These are phyloP conservation scores for Termitomyces eurrhizus DNA, from an alignment of 768 basidiomycete species.

Conservation along the genomic window DNA sequence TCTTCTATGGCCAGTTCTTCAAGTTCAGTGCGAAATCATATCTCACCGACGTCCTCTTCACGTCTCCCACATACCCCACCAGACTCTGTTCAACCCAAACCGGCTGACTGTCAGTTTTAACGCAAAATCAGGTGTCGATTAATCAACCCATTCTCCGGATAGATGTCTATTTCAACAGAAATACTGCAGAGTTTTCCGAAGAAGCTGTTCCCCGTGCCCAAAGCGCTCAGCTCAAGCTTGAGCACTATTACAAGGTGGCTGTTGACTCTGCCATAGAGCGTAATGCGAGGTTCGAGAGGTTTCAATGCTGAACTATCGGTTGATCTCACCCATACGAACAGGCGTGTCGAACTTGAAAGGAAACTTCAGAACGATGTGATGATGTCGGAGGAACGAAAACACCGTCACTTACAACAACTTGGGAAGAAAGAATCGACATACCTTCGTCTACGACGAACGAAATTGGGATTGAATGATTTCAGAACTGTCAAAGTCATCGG, in stretches of 20 bases:
- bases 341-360: conserved; percentile 86
- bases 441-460: conserved; percentile 83
- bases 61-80: conserved; percentile 10
- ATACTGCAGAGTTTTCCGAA: conserved; percentile 70
- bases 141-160: conserved; percentile 21
- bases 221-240: conserved; percentile 90
- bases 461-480: conserved; percentile 89
- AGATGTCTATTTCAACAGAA: conserved; percentile 93
- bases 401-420: conserved; percentile 74
- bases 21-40: conserved; percentile 12
- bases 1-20: conserved; percentile 13
- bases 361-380: conserved; percentile 65
- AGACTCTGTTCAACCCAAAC: conserved; percentile 15
- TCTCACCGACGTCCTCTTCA: conserved; percentile 14
- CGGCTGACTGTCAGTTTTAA: conserved; percentile 30
- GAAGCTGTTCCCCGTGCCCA: conserved; percentile 82
- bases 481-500: conserved; percentile 98
- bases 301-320: not conserved
- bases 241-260: conserved; percentile 95
- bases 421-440: conserved; percentile 89
- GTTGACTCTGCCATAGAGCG: conserved; percentile 95
- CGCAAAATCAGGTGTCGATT: not conserved
- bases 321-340: conserved; percentile 24
- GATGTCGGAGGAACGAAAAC: conserved; percentile 82
- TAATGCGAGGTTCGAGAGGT: conserved; percentile 67